Conservation (phyloP, 176 grass and related monocot species). For the Pharus latifolius region DNA sequence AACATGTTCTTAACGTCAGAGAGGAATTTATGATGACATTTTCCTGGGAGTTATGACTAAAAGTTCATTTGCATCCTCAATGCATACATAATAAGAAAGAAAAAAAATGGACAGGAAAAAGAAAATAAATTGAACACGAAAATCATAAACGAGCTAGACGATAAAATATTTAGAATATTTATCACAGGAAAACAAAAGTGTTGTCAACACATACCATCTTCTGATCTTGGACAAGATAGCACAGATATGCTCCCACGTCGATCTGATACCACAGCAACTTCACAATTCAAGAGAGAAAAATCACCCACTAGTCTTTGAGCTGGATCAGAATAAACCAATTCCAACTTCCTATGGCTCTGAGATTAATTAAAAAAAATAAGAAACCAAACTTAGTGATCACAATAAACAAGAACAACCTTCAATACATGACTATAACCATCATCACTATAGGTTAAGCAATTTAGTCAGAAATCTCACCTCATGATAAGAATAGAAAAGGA, state of each 20-base stretch:
- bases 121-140: neutral
- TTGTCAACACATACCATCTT: conserved; percentile 41
- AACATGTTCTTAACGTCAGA: neutral
- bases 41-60: neutral
- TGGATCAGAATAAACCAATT: conserved; percentile 77
- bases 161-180: neutral
- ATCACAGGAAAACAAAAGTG: neutral
- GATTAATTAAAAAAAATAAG: conserved; percentile 4
- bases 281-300: conserved; percentile 69
- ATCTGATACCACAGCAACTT: conserved; percentile 88
- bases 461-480: conserved; percentile 49
- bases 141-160: neutral
- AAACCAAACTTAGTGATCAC: conserved; percentile 7
- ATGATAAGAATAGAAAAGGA: conserved; percentile 92
- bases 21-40: neutral
- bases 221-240: conserved; percentile 64
- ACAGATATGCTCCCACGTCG: conserved; percentile 89
- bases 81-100: neutral
- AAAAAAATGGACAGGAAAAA: neutral
- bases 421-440: neutral
- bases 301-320: conserved; percentile 87
- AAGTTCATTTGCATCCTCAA: neutral
- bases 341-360: conserved; percentile 70
- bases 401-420: neutral
- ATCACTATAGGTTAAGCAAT: conserved; percentile 10